Evolutionary conservation across 164 flowering plant genomes (phyloP).

Genomic region (Macadamia integrifolia): DNA sequence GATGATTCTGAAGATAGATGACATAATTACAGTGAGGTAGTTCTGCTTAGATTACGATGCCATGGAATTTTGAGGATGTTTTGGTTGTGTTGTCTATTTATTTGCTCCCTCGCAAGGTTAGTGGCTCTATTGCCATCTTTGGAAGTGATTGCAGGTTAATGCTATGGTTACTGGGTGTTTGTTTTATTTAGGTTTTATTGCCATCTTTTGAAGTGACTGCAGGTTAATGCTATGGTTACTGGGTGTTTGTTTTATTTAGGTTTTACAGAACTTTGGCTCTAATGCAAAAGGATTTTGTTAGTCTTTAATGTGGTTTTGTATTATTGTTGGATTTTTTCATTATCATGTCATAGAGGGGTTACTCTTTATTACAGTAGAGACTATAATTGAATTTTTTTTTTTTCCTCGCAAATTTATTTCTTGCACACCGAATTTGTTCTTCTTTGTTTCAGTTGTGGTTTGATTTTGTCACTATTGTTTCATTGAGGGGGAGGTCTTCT

Average conservation of each 20-base stretch:
- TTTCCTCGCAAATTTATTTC: not conserved
- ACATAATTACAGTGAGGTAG: conserved; percentile 91
- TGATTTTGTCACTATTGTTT: not conserved
- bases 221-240: not conserved
- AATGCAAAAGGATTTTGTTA: too few species aligned
- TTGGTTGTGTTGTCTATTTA: not conserved
- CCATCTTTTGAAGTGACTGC: conserved; percentile 1
- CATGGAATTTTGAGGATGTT: not conserved
- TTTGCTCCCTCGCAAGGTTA: not conserved
- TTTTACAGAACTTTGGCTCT: too few species aligned
- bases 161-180: not conserved
- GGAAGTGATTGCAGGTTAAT: conserved; percentile 4
- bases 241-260: not conserved
- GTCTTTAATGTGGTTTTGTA: too few species aligned
- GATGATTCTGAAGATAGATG: conserved; percentile 99
- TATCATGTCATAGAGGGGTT: too few species aligned
- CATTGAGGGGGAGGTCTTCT: not conserved
- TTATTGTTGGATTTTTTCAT: too few species aligned
- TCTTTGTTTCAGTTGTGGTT: not conserved
- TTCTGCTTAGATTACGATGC: not conserved
- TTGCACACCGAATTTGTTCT: not conserved
- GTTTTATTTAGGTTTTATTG: not conserved
- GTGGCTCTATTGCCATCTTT: not conserved
- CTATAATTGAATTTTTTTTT: too few species aligned
- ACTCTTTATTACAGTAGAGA: too few species aligned